A percentile compares a stretch with the other conserved stretches of the same genome.
Evolutionary conservation across 164 flowering plant species (phyloP).

Genomic region (Piper betle): DNA sequence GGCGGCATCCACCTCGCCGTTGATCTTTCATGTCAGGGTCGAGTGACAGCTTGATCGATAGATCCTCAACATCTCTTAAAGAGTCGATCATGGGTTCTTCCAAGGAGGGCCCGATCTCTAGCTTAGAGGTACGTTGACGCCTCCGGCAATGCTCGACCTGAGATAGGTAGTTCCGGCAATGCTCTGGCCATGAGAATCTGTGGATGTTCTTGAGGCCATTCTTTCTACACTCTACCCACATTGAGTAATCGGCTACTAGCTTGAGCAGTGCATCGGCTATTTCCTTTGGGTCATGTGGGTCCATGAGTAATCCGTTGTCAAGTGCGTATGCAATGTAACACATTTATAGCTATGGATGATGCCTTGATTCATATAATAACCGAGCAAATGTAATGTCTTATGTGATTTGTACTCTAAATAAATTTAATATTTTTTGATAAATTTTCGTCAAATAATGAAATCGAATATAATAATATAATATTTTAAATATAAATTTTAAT

Average conservation of each 20-base stretch:
- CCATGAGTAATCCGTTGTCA: constrained; percentile 55
- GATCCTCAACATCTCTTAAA: constrained; percentile 61
- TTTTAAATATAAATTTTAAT: no score
- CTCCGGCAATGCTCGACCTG: constrained; percentile 52
- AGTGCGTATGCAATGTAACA: constrained; percentile 28
- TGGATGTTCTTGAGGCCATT: constrained; percentile 63
- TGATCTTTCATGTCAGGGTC: constrained; percentile 49
- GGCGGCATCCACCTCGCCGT: constrained; percentile 39
- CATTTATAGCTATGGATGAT: neutral
- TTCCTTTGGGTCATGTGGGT: constrained; percentile 63
- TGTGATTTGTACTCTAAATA: no score
- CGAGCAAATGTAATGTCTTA: no score
- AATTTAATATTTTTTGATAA: no score
- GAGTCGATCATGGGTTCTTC: constrained; percentile 85
- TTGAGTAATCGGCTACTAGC: constrained; percentile 58
- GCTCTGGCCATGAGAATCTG: constrained; percentile 79
- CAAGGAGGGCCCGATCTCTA: constrained; percentile 25
- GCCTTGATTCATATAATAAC: no score
- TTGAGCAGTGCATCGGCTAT: constrained; percentile 67
- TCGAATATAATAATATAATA: no score
- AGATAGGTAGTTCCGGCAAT: constrained; percentile 63
- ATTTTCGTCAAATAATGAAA: no score
- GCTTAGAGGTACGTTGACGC: constrained; percentile 51
- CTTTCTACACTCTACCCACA: constrained; percentile 59
- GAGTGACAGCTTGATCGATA: constrained; percentile 56